Percentiles rank a stretch among this genome's conserved stretches.
Conservation (phyloP, 2,329 filamentous ascomycete species). For the Aureobasidium zeae region DNA sequence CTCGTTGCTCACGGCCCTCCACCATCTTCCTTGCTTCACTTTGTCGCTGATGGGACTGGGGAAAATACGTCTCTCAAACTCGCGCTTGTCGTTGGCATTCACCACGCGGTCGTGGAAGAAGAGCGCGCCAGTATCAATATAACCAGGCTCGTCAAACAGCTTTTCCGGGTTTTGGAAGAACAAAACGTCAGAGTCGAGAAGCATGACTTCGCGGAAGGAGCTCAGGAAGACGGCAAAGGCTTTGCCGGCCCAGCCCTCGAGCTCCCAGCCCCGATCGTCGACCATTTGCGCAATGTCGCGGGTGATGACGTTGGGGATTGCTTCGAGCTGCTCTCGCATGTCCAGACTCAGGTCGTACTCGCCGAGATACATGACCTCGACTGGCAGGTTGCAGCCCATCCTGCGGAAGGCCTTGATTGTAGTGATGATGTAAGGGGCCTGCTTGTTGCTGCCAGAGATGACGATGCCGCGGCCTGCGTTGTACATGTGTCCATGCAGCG, state of each 20-base stretch:
- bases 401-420: constrained; percentile 33
- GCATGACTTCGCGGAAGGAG: constrained; percentile 40
- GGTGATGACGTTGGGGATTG: constrained; percentile 36
- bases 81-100: constrained; percentile 31
- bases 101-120: constrained; percentile 41
- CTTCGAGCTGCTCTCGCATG: constrained; percentile 34
- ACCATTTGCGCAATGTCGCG: constrained; percentile 39
- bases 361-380: constrained; percentile 37
- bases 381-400: constrained; percentile 33
- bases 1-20: constrained; percentile 32
- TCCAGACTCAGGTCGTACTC: constrained; percentile 38
- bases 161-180: constrained; percentile 37
- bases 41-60: constrained; percentile 36
- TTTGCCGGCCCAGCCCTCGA: constrained; percentile 40
- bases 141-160: constrained; percentile 37
- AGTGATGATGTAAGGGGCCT: constrained; percentile 36
- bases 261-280: constrained; percentile 36
- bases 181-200: constrained; percentile 39
- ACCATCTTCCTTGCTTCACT: constrained; percentile 31
- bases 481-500: constrained; percentile 35
- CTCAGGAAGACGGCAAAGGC: constrained; percentile 40
- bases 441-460: constrained; percentile 37
- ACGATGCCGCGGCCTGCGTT: constrained; percentile 37
- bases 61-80: constrained; percentile 36
- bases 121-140: constrained; percentile 35